A percentile compares a stretch with the other conserved stretches of the same genome.
These are phyloP conservation scores for Drosera capensis DNA, from an alignment of 148 eudicot species.

Conservation along the genomic window DNA sequence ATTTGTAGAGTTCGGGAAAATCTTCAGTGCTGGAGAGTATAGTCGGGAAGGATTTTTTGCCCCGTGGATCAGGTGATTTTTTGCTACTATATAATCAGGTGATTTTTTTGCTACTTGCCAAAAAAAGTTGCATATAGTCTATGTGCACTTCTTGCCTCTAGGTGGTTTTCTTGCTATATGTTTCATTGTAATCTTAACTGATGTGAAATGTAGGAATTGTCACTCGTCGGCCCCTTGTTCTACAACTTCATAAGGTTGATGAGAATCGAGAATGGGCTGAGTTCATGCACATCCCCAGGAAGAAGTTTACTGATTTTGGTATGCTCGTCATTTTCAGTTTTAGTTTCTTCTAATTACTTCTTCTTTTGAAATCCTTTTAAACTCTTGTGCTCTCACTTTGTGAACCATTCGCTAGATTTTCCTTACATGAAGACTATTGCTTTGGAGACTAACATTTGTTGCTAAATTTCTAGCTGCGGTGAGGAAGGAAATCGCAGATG, in stretches of 20 bases:
- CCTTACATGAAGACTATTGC: not conserved
- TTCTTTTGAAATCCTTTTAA: no score
- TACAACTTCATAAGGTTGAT: slow-evolving; percentile 48
- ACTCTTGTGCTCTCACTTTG: not conserved
- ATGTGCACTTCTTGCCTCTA: no score
- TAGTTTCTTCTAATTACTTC: not conserved
- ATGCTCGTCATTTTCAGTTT: not conserved
- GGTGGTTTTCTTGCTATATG: not conserved
- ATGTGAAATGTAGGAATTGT: slow-evolving; percentile 1
- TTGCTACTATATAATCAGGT: not conserved
- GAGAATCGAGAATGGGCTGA: not conserved
- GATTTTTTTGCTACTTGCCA: not conserved
- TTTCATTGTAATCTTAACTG: not conserved
- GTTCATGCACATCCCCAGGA: slow-evolving; percentile 59
- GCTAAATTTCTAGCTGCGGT: slow-evolving; percentile 6
- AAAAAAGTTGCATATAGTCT: not conserved
- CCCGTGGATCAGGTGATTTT: slow-evolving; percentile 91
- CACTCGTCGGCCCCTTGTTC: slow-evolving; percentile 16
- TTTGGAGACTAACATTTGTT: slow-evolving; percentile 4
- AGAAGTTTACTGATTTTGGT: not conserved
- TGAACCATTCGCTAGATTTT: not conserved
- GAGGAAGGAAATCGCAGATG: not conserved
- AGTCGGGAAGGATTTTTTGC: slow-evolving; percentile 15
- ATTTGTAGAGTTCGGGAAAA: not conserved
- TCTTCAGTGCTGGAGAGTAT: not conserved